Base-by-base conservation (phyloP, 2,329 filamentous ascomycete genomes). In the Calonectria naviculata region DNA sequence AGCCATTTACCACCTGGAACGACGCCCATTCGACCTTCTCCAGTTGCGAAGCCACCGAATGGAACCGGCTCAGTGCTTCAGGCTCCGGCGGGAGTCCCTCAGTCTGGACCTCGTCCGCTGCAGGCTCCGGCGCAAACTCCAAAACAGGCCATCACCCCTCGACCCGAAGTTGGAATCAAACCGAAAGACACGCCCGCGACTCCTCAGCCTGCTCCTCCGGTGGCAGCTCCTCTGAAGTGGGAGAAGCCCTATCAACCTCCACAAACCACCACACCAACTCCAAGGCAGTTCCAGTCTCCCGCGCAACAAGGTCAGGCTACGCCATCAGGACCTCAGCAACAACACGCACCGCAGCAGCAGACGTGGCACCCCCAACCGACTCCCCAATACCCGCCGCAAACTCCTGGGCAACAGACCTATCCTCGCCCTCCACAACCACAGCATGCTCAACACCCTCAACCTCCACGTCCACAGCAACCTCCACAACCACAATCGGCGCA, bases 201-300 rank as follows among this genome's bases (percentile, higher is more conserved):
- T 7, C 68, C 76, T n/a, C 78, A 78, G 47, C 62, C 74, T 34
- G 28, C 72, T 4, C 73, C 78, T 8, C 76, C 78, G 36, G 73
- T 74, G 42, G 75, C 76, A 26, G 78, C 79, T 8, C 70, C 76
- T 41, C 69, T 84, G 21, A 85, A 85, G 66, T 85, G 84, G 84
- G 84, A 85, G 74, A 84, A 83, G 74, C 83, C 84, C 13, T 84
- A 85, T 70, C 83, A 84, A 66, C 83, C 83, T 47, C 79, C 79
- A 3, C 78, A 78, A 13, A 29, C 75, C 49, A 78, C 78, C 26
- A 71, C 76, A 9, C 78, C 78, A 7, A 70, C 76, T 24, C 66
- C 78, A 38, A 75, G 79, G 13, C 80, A 78, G 31, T 62, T 73
- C 28, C 79, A 79, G 24, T 76, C 79, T 36, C 73, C 75, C 10